These are phyloP conservation scores for Ophiocordyceps camponoti-rufipedis DNA, from an alignment of 2,329 filamentous ascomycete genomes.

Conservation along the genomic window DNA sequence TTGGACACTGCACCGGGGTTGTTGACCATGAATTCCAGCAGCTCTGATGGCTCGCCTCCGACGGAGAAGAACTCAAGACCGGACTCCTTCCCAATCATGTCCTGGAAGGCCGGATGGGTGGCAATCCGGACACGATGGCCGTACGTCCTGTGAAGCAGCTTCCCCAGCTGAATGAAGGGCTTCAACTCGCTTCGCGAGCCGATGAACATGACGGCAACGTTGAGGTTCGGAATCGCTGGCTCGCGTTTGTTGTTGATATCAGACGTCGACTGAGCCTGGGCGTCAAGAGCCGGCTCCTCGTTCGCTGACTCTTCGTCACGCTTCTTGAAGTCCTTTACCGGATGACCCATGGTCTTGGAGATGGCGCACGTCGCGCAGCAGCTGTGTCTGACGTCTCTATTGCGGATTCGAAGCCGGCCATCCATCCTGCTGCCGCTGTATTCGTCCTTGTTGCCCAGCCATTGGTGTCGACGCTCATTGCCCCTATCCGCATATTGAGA, in stretches of 20 bases:
- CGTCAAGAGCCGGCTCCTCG: background rate
- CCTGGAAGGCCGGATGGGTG: slow-evolving; percentile 59
- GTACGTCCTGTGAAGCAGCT: slow-evolving; percentile 50
- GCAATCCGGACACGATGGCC: slow-evolving; percentile 63
- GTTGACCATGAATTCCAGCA: slow-evolving; percentile 84
- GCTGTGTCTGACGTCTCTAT: slow-evolving; percentile 45
- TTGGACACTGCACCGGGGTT: slow-evolving; percentile 64
- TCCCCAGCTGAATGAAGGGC: slow-evolving; percentile 59
- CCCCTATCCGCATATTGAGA: background rate
- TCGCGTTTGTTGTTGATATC: background rate
- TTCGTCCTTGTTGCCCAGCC: background rate
- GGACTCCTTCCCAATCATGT: slow-evolving; percentile 55
- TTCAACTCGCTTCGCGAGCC: slow-evolving; percentile 67
- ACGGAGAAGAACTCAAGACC: slow-evolving; percentile 67
- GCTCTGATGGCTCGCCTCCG: slow-evolving; percentile 59
- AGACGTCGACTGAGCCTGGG: slow-evolving; percentile 1
- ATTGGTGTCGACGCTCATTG: background rate
- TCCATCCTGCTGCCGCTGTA: slow-evolving; percentile 29
- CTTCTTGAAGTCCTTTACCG: slow-evolving; percentile 24
- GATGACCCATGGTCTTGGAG: slow-evolving; percentile 52
- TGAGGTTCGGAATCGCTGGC: slow-evolving; percentile 31
- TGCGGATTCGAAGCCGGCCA: slow-evolving; percentile 52
- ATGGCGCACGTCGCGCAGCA: slow-evolving; percentile 39
- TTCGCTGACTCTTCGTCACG: background rate
- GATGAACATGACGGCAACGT: slow-evolving; percentile 73